A percentile compares a stretch with the other conserved stretches of the same genome.
These are phyloP conservation scores for Evernia prunastri DNA, from an alignment of 495 filamentous ascomycete genomes.

Conservation along the genomic window DNA sequence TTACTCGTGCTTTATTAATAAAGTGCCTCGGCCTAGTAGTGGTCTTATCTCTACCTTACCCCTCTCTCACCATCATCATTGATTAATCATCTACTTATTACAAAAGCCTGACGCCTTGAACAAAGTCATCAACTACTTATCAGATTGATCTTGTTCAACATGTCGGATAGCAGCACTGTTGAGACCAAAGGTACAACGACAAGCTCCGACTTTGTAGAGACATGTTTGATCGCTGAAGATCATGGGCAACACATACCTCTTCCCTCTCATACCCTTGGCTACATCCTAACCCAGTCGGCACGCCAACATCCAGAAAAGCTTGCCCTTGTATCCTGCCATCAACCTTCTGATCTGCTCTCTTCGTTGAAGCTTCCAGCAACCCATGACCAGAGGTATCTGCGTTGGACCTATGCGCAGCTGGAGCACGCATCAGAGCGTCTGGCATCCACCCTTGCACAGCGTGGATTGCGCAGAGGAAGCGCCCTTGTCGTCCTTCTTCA, in stretches of 20 bases:
- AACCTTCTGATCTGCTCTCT: not conserved
- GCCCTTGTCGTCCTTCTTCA: conserved; percentile 23
- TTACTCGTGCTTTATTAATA: too few relatives aligned
- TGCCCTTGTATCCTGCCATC: conserved; percentile 11
- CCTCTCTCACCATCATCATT: too few relatives aligned
- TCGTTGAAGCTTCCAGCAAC: not conserved
- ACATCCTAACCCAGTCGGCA: not conserved
- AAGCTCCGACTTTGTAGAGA: not conserved
- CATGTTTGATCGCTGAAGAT: not conserved
- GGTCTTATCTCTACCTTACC: too few relatives aligned
- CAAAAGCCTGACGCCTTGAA: too few relatives aligned
- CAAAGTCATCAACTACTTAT: too few relatives aligned
- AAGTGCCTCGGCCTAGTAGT: too few relatives aligned
- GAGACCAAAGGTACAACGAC: not conserved
- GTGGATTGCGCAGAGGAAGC: conserved; percentile 1
- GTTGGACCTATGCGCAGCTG: not conserved
- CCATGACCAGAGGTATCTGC: conserved; percentile 1
- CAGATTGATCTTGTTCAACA: not conserved
- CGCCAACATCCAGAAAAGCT: not conserved
- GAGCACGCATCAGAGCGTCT: conserved; percentile 2
- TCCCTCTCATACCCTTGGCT: not conserved
- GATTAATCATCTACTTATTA: too few relatives aligned
- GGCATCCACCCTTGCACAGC: not conserved
- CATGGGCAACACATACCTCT: not conserved
- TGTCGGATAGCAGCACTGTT: not conserved